Evolutionary conservation across 2,329 filamentous ascomycete genomes (phyloP), one percentile per base, ranked within the genome.

Genomic region (Huntiella abstrusa): DNA sequence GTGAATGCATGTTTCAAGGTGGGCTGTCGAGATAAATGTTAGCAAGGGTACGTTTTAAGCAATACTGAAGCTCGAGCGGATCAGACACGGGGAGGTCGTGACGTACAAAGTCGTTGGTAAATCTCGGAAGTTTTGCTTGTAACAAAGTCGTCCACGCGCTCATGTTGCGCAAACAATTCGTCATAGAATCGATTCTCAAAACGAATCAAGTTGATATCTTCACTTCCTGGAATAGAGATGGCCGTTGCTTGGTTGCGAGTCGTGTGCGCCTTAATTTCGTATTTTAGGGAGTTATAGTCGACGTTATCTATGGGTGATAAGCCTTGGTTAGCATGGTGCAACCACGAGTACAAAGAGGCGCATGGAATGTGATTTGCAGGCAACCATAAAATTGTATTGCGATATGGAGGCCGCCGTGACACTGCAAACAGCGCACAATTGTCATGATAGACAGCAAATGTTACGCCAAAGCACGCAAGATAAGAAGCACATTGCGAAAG

Each of bases 211-310:
- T 67, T 61, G 6, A 65, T 60, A 57, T 80, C 75, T 53, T 68
- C 68, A 46, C 80, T 75, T 12, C 82, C 82, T 1, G 83, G 83
- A 46, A 91, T 87, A 15, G 77, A 70, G 47, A 86, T 75, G 40
- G 80, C 79, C 22, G 67, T 67, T 42, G 77, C 79, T 55, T 81
- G 75, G 59, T 79, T 75, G 39, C 71, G 73, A 10, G 77, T 80
- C 1, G 84, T 92, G 57, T 85, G 74, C 50, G 72, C 72, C 60
- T 88, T 91, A 66, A 92, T 88, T 56, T 83, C 70, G 59, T 83
- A 72, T 62, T 92, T 92, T 52, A 92, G 71, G 42, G 82, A 81
- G 59, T 88, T 84, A 67, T 92, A 92, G 60, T 91, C 84, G 61
- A 92, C 76, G 61, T 92, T 91, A 59, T 87, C 80, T 84, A 59